phyloP scores from a whole-genome alignment of 2,329 filamentous ascomycete genomes.

The Cladophialophora chaetospira region DNA sequence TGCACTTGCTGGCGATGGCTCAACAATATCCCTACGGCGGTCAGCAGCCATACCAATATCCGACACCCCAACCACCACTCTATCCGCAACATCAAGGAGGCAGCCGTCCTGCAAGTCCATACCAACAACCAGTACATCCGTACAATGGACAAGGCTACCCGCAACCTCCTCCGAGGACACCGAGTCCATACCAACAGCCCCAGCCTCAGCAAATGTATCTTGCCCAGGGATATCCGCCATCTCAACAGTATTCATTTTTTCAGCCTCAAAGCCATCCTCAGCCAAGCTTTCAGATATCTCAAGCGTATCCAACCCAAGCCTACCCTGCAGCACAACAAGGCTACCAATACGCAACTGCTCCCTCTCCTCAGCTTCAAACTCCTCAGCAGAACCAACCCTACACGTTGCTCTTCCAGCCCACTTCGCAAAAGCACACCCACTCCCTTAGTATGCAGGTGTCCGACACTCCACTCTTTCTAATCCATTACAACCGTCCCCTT shows the following conservation, averaged over 20 bases:
- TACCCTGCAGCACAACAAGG: background rate
- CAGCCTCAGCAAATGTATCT: constrained; percentile 3
- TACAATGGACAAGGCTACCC: background rate
- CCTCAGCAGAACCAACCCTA: constrained; percentile 1
- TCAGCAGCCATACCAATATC: background rate
- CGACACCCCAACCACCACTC: constrained; percentile 1
- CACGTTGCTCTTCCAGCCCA: constrained; percentile 5
- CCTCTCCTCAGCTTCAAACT: too few relatives aligned
- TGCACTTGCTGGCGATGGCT: too few relatives aligned
- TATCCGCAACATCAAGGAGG: background rate
- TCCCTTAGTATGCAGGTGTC: background rate
- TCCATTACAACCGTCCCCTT: constrained; percentile 7
- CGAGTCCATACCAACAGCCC: background rate
- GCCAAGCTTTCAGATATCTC: too few relatives aligned
- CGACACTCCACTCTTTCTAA: background rate
- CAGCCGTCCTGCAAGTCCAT: background rate
- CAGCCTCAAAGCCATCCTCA: background rate
- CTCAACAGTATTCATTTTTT: background rate
- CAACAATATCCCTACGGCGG: constrained; percentile 1
- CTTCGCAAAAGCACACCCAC: constrained; percentile 5
- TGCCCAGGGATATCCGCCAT: background rate
- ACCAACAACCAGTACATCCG: background rate
- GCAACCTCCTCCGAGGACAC: background rate
- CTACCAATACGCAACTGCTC: background rate
- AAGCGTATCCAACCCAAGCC: background rate